phyloP scores from a whole-genome alignment of 768 basidiomycete species.

The Boletus rubescentipes region DNA sequence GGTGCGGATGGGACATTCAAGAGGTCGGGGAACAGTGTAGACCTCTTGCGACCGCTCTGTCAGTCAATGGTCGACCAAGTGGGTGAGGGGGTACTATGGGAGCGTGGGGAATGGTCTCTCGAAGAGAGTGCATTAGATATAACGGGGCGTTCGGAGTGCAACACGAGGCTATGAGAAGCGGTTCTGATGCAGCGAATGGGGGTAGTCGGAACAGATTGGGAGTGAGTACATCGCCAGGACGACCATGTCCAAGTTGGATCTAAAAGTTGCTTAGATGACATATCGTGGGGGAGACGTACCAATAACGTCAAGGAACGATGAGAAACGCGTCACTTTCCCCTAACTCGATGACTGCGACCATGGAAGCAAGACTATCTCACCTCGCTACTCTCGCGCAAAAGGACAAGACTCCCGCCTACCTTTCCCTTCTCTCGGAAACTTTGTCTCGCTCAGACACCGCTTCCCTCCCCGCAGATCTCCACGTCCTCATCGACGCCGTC shows the following conservation, averaged over 20 bases:
- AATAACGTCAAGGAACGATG: no score
- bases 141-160: neutral
- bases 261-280: no score
- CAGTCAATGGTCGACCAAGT: neutral
- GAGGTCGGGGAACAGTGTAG: no score
- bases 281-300: conserved; percentile 6
- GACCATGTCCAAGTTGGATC: conserved; percentile 13
- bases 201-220: neutral
- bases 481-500: conserved; percentile 72
- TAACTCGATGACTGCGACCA: neutral
- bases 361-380: conserved; percentile 69
- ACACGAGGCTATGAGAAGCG: conserved; percentile 21
- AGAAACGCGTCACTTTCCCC: neutral
- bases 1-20: conserved; percentile 33
- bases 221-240: conserved; percentile 31
- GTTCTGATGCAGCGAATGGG: conserved; percentile 7
- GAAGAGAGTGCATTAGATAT: conserved; percentile 7
- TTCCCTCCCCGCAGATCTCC: conserved; percentile 55
- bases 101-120: neutral
- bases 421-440: conserved; percentile 64
- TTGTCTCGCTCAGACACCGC: conserved; percentile 51
- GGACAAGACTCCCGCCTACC: conserved; percentile 78
- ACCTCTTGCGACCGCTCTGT: neutral
- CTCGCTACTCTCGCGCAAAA: conserved; percentile 70
- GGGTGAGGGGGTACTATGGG: neutral